A percentile compares a stretch with the other conserved stretches of the same genome.
Conservation (phyloP, 228 moss, liverwort and hornwort genomes). For the Sphagnum fallax region DNA sequence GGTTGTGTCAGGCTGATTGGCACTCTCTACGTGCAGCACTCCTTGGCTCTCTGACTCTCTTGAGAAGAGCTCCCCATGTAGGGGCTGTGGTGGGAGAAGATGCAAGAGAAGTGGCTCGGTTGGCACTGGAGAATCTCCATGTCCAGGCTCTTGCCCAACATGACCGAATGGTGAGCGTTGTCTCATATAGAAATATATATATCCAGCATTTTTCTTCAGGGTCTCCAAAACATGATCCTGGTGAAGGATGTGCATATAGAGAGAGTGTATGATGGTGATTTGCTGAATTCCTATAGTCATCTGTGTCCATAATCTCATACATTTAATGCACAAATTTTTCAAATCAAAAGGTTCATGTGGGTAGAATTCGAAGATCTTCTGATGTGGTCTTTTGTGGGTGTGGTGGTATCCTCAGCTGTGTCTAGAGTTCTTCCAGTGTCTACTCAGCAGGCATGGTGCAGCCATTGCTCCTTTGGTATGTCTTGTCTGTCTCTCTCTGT, state of each 20-base stretch:
- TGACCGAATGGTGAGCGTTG: conserved; percentile 56
- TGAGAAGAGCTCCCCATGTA: conserved; percentile 42
- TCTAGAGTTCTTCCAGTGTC: conserved; percentile 73
- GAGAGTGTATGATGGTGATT: neutral
- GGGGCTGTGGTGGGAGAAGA: conserved; percentile 53
- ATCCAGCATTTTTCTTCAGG: neutral
- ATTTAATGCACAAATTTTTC: too few species aligned
- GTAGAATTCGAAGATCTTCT: too few species aligned
- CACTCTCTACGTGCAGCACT: conserved; percentile 75
- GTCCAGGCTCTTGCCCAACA: conserved; percentile 65
- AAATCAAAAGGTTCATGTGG: too few species aligned
- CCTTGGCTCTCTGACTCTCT: conserved; percentile 54
- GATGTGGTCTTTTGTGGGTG: neutral
- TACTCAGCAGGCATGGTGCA: conserved; percentile 46
- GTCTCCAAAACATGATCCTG: neutral
- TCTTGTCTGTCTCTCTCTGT: neutral
- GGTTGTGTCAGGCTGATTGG: conserved; percentile 62
- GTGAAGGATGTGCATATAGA: neutral
- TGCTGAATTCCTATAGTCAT: neutral
- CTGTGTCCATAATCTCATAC: too few species aligned
- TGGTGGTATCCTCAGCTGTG: conserved; percentile 51
- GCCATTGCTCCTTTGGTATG: conserved; percentile 67
- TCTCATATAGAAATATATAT: neutral
- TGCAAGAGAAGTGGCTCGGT: conserved; percentile 46
- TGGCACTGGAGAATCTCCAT: conserved; percentile 41